Evolutionary conservation across 495 filamentous ascomycete genomes (phyloP).

Genomic region (Umbilicaria muhlenbergii): DNA sequence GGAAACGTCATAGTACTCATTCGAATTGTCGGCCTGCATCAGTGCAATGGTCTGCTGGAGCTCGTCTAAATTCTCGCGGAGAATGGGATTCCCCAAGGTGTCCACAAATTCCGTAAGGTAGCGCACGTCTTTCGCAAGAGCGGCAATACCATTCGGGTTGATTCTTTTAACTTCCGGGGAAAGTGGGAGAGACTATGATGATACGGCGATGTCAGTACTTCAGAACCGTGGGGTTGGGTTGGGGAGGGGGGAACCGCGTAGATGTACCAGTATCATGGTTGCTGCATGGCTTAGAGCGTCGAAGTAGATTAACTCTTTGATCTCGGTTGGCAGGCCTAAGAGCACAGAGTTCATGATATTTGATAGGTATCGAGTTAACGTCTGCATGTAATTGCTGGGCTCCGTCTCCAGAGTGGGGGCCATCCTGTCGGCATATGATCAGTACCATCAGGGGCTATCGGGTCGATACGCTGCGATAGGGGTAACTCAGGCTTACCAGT

Average conservation of each 20-base stretch:
- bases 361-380: conserved; percentile 78
- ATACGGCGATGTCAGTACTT: conserved; percentile 2
- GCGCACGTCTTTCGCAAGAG: conserved; percentile 66
- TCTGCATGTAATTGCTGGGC: conserved; percentile 85
- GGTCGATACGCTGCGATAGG: neutral
- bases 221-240: conserved; percentile 2
- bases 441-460: neutral
- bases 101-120: conserved; percentile 77
- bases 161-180: conserved; percentile 67
- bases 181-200: conserved; percentile 55
- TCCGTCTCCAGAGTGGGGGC: conserved; percentile 45
- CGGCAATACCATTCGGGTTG: conserved; percentile 68
- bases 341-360: conserved; percentile 94
- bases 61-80: conserved; percentile 79
- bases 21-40: conserved; percentile 74
- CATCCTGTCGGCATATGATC: conserved; percentile 28
- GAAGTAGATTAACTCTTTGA: conserved; percentile 96
- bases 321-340: conserved; percentile 77
- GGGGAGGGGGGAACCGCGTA: neutral
- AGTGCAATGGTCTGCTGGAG: conserved; percentile 78
- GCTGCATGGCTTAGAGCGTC: conserved; percentile 86
- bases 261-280: conserved; percentile 60
- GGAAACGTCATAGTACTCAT: conserved; percentile 86
- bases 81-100: conserved; percentile 60
- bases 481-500: conserved; percentile 42